Evolutionary conservation across 2,329 filamentous ascomycete species (phyloP).

Genomic region (Chaetothyriales sp.): DNA sequence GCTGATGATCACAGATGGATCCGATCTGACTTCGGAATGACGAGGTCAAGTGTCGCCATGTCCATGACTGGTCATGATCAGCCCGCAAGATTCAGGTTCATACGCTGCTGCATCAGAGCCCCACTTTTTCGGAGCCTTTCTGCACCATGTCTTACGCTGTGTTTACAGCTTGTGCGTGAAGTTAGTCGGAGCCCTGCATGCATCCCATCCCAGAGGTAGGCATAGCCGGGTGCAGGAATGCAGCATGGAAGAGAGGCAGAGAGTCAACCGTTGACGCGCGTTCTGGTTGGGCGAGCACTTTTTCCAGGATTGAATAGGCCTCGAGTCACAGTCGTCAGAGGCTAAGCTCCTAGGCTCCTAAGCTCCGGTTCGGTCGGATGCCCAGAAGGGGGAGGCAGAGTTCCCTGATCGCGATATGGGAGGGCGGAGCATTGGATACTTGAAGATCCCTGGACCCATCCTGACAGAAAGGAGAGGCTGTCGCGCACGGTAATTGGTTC

Average conservation of each 20-base stretch:
- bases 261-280: no score
- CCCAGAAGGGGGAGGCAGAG: background rate
- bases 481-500: background rate
- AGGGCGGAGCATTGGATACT: background rate
- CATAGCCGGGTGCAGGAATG: background rate
- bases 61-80: no score
- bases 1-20: no score
- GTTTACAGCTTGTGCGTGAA: no score
- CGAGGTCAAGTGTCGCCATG: background rate
- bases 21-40: background rate
- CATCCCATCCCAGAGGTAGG: no score
- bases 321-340: no score
- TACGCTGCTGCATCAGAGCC: background rate
- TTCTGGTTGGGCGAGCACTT: no score
- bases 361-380: no score
- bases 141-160: background rate
- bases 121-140: background rate
- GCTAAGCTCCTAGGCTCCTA: no score
- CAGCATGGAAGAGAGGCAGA: background rate
- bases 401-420: no score
- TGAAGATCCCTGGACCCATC: background rate
- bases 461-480: background rate
- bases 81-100: no score
- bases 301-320: no score
- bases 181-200: background rate